A percentile compares a stretch with the other conserved stretches of the same genome.
phyloP scores from a whole-genome alignment of 1,284 basidiomycete species.

The Cryptococcus hybrid region DNA sequence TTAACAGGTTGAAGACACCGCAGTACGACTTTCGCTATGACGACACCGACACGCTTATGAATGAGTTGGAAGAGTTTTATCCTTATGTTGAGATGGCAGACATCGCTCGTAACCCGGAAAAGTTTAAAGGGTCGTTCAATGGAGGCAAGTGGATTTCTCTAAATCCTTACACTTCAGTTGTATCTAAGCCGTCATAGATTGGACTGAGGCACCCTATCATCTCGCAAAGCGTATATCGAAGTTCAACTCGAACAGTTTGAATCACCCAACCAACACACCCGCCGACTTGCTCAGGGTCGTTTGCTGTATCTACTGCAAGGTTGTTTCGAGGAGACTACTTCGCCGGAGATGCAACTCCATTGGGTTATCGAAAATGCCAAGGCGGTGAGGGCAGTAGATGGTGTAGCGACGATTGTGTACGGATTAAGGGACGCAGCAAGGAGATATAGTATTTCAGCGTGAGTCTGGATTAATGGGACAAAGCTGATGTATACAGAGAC shows the following conservation, averaged over 20 bases:
- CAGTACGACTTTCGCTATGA: constrained; percentile 88
- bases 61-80: constrained; percentile 98
- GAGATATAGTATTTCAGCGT: constrained; percentile 61
- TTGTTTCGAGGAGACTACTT: constrained; percentile 84
- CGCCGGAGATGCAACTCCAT: constrained; percentile 89
- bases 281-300: constrained; percentile 81
- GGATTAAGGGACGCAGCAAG: constrained; percentile 86
- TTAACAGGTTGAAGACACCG: constrained; percentile 56
- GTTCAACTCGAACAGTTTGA: constrained; percentile 79
- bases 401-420: constrained; percentile 76
- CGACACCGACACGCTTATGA: constrained; percentile 91
- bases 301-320: constrained; percentile 91
- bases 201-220: constrained; percentile 67
- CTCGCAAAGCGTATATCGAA: constrained; percentile 67
- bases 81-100: constrained; percentile 95
- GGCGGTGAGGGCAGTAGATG: constrained; percentile 78
- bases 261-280: constrained; percentile 74
- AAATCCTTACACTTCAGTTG: neutral
- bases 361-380: constrained; percentile 96
- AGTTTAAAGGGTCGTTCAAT: constrained; percentile 79
- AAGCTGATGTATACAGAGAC: neutral
- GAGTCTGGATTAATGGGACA: constrained; percentile 3
- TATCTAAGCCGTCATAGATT: constrained; percentile 56
- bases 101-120: constrained; percentile 79
- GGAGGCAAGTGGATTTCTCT: constrained; percentile 57